These are phyloP conservation scores for Lasiosphaeria hispida DNA, from an alignment of 495 filamentous ascomycete genomes.

Conservation along the genomic window DNA sequence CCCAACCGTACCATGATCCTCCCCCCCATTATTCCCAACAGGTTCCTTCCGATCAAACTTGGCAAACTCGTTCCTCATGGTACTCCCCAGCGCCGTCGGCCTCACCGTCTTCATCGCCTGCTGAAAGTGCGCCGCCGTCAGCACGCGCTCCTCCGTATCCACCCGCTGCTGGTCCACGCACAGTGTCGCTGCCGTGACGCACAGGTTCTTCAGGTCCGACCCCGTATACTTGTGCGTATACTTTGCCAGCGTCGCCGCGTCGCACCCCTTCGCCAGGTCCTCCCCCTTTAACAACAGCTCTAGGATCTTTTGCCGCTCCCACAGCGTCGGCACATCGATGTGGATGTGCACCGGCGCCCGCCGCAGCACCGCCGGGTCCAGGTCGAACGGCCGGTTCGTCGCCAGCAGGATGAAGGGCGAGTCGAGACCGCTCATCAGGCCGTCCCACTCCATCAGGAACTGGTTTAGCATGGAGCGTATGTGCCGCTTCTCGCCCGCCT, in stretches of 20 bases:
- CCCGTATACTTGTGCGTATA: conserved; percentile 20
- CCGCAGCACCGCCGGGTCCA: conserved; percentile 21
- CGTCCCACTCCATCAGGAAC: conserved; percentile 28
- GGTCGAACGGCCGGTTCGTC: conserved; percentile 29
- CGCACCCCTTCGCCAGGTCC: conserved; percentile 1
- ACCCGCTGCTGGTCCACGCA: not conserved
- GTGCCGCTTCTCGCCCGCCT: conserved; percentile 2
- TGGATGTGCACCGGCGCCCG: conserved; percentile 20
- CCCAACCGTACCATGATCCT: too few relatives aligned
- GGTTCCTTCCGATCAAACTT: too few relatives aligned
- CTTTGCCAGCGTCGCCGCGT: conserved; percentile 7
- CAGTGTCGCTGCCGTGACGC: conserved; percentile 14
- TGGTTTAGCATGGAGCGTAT: conserved; percentile 20
- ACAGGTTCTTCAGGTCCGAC: conserved; percentile 29
- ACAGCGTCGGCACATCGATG: conserved; percentile 15
- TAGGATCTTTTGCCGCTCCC: conserved; percentile 16
- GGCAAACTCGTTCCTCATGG: too few relatives aligned
- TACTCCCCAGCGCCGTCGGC: too few relatives aligned
- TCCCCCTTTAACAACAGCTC: conserved; percentile 15
- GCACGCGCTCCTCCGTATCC: not conserved
- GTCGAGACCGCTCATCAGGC: conserved; percentile 2
- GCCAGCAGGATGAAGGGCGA: conserved; percentile 21
- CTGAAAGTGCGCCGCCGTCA: not conserved
- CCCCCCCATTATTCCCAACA: too few relatives aligned
- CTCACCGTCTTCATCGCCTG: not conserved